These are phyloP conservation scores for Gynochthodes officinalis DNA, from an alignment of 257 asterid species.

Conservation along the genomic window DNA sequence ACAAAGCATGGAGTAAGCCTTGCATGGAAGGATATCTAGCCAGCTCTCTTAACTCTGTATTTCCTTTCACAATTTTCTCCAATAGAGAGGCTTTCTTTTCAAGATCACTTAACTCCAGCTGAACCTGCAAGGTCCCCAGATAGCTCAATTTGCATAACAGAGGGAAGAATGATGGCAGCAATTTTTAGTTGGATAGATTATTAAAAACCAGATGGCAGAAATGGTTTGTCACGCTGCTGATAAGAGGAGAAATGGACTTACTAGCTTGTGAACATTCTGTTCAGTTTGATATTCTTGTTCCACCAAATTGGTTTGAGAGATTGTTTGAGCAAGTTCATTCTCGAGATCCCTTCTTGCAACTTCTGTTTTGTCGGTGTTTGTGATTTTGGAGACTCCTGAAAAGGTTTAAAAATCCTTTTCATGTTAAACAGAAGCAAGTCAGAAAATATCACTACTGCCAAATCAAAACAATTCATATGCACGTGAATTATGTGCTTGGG, in stretches of 20 bases:
- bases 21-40: constrained; percentile 63
- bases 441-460: not conserved
- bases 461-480: not conserved
- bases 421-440: constrained; percentile 2
- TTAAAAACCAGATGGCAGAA: not conserved
- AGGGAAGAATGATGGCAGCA: not conserved
- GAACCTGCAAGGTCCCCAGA: constrained; percentile 44
- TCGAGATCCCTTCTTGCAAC: constrained; percentile 29
- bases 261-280: constrained; percentile 54
- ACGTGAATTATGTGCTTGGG: not conserved
- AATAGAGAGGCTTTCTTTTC: constrained; percentile 48
- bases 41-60: constrained; percentile 65
- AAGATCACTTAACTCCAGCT: constrained; percentile 50
- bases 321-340: constrained; percentile 45
- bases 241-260: constrained; percentile 23
- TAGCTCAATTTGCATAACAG: constrained; percentile 5
- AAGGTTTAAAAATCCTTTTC: not conserved
- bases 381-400: constrained; percentile 34
- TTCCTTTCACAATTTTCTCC: constrained; percentile 55
- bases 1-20: constrained; percentile 11
- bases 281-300: constrained; percentile 52
- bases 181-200: not conserved
- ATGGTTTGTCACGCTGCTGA: not conserved
- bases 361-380: constrained; percentile 31
- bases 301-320: constrained; percentile 35